Conservation (phyloP, 2,329 filamentous ascomycete species). For the Colletotrichum musicola region DNA sequence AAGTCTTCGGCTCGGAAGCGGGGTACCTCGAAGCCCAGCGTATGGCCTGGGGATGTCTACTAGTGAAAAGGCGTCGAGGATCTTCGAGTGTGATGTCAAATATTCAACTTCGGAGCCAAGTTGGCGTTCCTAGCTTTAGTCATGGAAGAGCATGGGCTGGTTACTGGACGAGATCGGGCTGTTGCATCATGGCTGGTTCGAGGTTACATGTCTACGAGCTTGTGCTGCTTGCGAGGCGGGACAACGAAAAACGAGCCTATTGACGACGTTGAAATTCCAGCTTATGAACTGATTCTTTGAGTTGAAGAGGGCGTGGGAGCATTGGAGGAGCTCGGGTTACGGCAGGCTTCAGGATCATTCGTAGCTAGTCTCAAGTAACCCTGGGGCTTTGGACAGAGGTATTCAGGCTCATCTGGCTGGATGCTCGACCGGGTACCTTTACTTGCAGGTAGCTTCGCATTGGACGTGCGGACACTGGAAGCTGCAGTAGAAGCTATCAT, state of each 20-base stretch:
- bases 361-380: not conserved
- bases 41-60: too few species aligned
- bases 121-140: too few species aligned
- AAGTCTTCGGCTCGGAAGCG: too few species aligned
- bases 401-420: not conserved
- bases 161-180: too few species aligned
- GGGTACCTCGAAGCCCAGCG: too few species aligned
- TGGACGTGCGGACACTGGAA: not conserved
- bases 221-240: conserved; percentile 49
- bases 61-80: too few species aligned
- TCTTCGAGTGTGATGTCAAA: too few species aligned
- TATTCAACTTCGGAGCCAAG: too few species aligned
- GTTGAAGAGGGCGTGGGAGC: conserved; percentile 46
- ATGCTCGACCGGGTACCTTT: not conserved
- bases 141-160: too few species aligned
- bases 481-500: not conserved
- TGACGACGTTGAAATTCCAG: conserved; percentile 50
- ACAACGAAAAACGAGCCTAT: conserved; percentile 46
- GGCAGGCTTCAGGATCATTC: not conserved
- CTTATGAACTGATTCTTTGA: conserved; percentile 50
- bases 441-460: not conserved
- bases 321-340: conserved; percentile 45
- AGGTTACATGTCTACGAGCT: conserved; percentile 54
- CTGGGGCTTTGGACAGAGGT: not conserved
- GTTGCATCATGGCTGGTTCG: too few species aligned